Percentiles rank a stretch among this genome's conserved stretches.
phyloP scores from a whole-genome alignment of 805 yeast genomes.

The Starmera caribaea region DNA sequence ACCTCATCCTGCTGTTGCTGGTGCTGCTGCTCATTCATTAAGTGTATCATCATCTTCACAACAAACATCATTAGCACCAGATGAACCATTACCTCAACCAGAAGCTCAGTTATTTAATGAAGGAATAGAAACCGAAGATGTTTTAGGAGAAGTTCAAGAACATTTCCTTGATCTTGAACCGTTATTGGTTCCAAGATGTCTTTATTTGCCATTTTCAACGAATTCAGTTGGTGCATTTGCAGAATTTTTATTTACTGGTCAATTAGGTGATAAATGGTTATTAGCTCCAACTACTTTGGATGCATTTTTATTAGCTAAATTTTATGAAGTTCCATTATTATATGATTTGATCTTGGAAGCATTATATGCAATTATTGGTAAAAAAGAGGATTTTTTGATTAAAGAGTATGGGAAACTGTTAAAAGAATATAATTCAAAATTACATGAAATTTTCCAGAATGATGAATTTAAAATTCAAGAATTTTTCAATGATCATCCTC shows the following conservation, averaged over 20 bases:
- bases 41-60: no score
- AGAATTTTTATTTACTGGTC: conserved; percentile 73
- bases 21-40: no score
- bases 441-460: conserved; percentile 13
- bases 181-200: conserved; percentile 52
- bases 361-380: conserved; percentile 58
- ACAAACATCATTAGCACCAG: no score
- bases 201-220: conserved; percentile 61
- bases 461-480: conserved; percentile 15
- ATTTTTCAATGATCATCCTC: conserved; percentile 18
- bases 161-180: conserved; percentile 35
- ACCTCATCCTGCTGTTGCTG: no score
- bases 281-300: conserved; percentile 61
- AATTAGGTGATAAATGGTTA: conserved; percentile 68
- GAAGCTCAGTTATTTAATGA: no score
- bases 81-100: no score
- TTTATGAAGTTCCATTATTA: conserved; percentile 59
- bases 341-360: conserved; percentile 64
- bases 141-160: no score
- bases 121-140: no score
- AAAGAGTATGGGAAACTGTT: conserved; percentile 19
- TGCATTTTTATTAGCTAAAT: conserved; percentile 49
- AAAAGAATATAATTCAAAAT: conserved; percentile 15
- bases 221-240: conserved; percentile 53
- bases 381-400: conserved; percentile 44